Evolutionary conservation across 495 filamentous ascomycete species (phyloP).

Genomic region (Trichoderma asperelloides): DNA sequence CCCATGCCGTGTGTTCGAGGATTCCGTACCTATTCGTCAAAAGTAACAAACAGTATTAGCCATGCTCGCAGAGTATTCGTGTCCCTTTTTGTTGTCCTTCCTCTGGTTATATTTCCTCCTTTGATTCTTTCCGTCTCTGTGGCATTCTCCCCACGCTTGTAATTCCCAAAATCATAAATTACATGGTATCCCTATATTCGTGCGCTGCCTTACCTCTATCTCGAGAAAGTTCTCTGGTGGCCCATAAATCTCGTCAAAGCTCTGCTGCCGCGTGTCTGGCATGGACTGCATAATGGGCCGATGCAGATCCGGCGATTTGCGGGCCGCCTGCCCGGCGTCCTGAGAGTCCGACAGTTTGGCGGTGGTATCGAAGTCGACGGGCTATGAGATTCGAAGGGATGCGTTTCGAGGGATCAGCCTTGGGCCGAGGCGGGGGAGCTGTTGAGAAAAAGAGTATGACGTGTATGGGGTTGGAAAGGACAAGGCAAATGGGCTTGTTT

Average conservation of each 20-base stretch:
- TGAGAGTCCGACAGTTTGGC: conserved; percentile 5
- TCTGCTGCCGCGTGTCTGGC: conserved; percentile 80
- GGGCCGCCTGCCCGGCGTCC: conserved; percentile 12
- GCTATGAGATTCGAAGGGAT: neutral
- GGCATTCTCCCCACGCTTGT: too few species aligned
- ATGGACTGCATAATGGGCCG: conserved; percentile 66
- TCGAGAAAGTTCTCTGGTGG: conserved; percentile 98
- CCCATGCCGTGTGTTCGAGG: conserved; percentile 93
- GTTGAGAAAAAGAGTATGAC: too few species aligned
- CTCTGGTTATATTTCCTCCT: neutral
- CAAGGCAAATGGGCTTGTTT: neutral
- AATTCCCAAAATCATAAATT: too few species aligned
- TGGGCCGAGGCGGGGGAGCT: neutral
- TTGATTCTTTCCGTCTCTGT: neutral
- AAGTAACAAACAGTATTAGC: neutral
- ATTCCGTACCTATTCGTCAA: conserved; percentile 64
- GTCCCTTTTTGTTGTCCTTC: neutral
- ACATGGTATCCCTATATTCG: neutral
- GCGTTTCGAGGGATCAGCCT: neutral
- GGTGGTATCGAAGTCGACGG: neutral
- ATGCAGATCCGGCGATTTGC: conserved; percentile 34
- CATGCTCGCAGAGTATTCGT: neutral
- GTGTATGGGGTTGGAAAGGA: too few species aligned
- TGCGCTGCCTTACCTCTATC: conserved; percentile 63
- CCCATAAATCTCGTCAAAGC: conserved; percentile 97